Percentiles rank a stretch among this genome's conserved stretches.
Evolutionary conservation across 768 basidiomycete species (phyloP).

Genomic region (Chiua virens): DNA sequence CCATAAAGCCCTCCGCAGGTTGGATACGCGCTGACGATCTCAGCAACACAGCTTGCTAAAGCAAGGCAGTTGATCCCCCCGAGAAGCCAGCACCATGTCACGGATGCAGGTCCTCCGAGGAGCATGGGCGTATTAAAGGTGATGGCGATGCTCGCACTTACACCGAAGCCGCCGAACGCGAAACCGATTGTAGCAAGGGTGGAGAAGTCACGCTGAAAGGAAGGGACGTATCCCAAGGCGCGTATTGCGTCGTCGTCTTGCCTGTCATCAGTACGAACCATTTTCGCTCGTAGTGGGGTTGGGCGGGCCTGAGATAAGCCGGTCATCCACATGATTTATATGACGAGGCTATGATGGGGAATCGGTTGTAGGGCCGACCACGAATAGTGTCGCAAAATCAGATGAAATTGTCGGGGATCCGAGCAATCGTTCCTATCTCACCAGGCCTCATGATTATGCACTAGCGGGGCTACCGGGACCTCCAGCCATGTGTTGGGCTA

Average conservation of each 20-base stretch:
- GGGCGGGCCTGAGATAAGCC: background rate
- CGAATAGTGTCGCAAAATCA: no score
- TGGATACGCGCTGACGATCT: conserved; percentile 33
- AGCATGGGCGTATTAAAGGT: conserved; percentile 39
- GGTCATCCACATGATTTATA: no score
- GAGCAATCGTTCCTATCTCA: no score
- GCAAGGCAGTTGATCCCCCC: conserved; percentile 28
- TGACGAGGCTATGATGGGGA: no score
- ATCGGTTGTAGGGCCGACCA: no score
- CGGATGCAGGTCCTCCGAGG: conserved; percentile 37
- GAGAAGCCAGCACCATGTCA: conserved; percentile 38
- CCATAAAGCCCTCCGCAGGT: no score
- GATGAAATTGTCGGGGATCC: no score
- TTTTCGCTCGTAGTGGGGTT: no score
- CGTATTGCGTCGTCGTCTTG: conserved; percentile 24
- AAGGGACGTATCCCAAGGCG: conserved; percentile 31
- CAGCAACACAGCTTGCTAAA: conserved; percentile 29
- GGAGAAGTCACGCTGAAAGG: conserved; percentile 45
- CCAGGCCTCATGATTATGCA: no score
- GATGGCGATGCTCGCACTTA: conserved; percentile 37
- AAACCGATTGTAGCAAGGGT: conserved; percentile 37
- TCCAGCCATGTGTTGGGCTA: no score
- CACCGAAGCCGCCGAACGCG: conserved; percentile 34
- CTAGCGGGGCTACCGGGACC: no score
- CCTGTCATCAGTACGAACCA: background rate